These are phyloP conservation scores for Trichoderma oligosporum DNA, from an alignment of 2,329 filamentous ascomycete genomes.

Conservation along the genomic window DNA sequence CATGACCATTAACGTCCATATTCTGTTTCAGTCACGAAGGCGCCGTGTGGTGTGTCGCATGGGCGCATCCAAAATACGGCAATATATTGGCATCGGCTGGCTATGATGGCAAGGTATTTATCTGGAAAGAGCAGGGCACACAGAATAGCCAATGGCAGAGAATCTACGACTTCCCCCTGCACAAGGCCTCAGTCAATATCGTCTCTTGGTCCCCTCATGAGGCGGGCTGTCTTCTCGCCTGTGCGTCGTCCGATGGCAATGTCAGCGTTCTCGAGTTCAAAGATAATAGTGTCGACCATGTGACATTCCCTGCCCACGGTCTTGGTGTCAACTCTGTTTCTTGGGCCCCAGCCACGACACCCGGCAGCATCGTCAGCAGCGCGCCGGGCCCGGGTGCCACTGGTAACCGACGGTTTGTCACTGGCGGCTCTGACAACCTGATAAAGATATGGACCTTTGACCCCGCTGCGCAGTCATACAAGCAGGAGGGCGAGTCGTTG, in stretches of 20 bases:
- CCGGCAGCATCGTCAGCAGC: conserved; percentile 79
- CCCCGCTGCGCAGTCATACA: conserved; percentile 56
- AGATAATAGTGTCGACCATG: conserved; percentile 88
- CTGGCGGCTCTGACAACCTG: conserved; percentile 87
- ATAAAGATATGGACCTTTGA: conserved; percentile 92
- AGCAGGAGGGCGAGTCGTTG: conserved; percentile 61
- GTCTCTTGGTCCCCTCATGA: conserved; percentile 98
- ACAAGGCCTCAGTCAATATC: conserved; percentile 95
- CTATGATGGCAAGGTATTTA: conserved; percentile 97
- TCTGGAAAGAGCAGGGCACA: conserved; percentile 84
- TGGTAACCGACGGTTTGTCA: conserved; percentile 80
- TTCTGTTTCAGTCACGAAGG: conserved; percentile 74
- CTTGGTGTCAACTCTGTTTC: conserved; percentile 93
- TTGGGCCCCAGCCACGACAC: conserved; percentile 83
- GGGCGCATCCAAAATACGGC: conserved; percentile 98
- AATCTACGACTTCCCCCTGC: conserved; percentile 88
- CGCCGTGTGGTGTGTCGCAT: conserved; percentile 95
- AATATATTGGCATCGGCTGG: conserved; percentile 93
- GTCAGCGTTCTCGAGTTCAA: conserved; percentile 95
- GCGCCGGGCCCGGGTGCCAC: conserved; percentile 56
- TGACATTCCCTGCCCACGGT: conserved; percentile 86
- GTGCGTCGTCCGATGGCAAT: conserved; percentile 88
- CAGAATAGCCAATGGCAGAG: conserved; percentile 66
- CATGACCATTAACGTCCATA: not conserved
- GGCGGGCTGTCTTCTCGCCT: conserved; percentile 88